These are phyloP conservation scores for Ulmus americana DNA, from an alignment of 331 rosid species.

Conservation along the genomic window DNA sequence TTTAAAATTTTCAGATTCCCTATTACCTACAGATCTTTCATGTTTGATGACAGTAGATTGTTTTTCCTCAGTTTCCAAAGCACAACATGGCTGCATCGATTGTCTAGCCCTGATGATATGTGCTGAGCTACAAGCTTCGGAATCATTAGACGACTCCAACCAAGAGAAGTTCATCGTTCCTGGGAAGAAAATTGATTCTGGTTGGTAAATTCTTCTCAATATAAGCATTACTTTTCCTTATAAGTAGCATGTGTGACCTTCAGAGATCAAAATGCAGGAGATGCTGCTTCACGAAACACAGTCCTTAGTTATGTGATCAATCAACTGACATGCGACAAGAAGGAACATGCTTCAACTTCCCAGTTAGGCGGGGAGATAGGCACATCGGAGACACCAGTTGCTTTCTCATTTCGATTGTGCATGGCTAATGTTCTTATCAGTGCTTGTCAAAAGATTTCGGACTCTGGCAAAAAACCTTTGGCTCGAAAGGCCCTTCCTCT, in stretches of 20 bases:
- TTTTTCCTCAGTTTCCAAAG: constrained; percentile 54
- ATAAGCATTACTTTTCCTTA: constrained; percentile 7
- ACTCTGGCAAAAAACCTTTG: constrained; percentile 44
- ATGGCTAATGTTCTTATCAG: constrained; percentile 93
- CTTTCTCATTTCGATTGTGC: constrained; percentile 59
- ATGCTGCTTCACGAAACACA: constrained; percentile 33
- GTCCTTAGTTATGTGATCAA: constrained; percentile 40
- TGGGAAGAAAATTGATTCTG: constrained; percentile 40
- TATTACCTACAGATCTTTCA: constrained; percentile 8
- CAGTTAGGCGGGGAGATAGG: constrained; percentile 22
- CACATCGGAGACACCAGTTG: constrained; percentile 21
- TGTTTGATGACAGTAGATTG: constrained; percentile 11
- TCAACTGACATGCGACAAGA: constrained; percentile 31
- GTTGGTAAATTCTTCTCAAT: constrained; percentile 16
- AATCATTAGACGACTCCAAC: constrained; percentile 27
- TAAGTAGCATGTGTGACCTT: constrained; percentile 21
- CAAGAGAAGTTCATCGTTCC: constrained; percentile 22
- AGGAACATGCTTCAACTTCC: constrained; percentile 22
- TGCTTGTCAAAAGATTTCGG: constrained; percentile 69
- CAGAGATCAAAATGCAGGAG: constrained; percentile 28
- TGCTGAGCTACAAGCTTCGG: constrained; percentile 53
- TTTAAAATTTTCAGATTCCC: constrained; percentile 23
- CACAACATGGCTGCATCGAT: constrained; percentile 91
- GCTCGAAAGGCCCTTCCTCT: constrained; percentile 50
- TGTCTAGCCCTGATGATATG: constrained; percentile 84